Conservation (phyloP, 768 basidiomycete species). For the Pleurotus platypus region DNA sequence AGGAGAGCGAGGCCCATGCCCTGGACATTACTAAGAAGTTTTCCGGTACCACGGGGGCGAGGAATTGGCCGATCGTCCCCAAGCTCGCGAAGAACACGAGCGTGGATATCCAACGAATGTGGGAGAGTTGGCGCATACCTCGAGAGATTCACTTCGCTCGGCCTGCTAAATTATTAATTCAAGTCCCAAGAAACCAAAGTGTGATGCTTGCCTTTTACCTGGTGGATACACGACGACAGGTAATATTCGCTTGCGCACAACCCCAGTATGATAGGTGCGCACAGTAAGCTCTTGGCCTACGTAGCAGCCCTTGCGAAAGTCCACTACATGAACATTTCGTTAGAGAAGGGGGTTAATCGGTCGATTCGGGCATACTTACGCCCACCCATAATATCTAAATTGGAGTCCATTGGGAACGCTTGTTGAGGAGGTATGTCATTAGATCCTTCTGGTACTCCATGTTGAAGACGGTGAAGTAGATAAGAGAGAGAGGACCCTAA, state of each 20-base stretch:
- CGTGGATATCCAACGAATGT: conserved; percentile 34
- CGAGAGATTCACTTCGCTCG: conserved; percentile 9
- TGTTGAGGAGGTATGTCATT: conserved; percentile 72
- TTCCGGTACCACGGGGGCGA: conserved; percentile 72
- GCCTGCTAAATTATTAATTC: conserved; percentile 10
- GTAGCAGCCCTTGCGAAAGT: conserved; percentile 97
- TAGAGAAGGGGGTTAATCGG: neutral
- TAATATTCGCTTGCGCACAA: conserved; percentile 84
- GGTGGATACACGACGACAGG: conserved; percentile 62
- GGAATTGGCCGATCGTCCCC: conserved; percentile 31
- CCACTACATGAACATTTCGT: conserved; percentile 44
- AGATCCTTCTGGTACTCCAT: conserved; percentile 86
- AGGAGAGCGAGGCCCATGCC: conserved; percentile 77
- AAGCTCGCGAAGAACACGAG: conserved; percentile 18
- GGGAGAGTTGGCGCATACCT: conserved; percentile 22
- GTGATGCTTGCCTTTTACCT: conserved; percentile 27
- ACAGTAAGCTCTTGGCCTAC: conserved; percentile 97
- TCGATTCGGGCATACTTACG: conserved; percentile 45
- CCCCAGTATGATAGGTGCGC: conserved; percentile 92
- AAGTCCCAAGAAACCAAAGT: neutral
- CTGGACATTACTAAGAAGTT: conserved; percentile 52
- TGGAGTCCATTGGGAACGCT: conserved; percentile 91
- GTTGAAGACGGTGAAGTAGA: conserved; percentile 70
- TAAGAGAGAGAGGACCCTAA: conserved; percentile 53
- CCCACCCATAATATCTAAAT: conserved; percentile 92